Conservation (phyloP, 2,329 filamentous ascomycete species). For the Aspergillus phoenicis region DNA sequence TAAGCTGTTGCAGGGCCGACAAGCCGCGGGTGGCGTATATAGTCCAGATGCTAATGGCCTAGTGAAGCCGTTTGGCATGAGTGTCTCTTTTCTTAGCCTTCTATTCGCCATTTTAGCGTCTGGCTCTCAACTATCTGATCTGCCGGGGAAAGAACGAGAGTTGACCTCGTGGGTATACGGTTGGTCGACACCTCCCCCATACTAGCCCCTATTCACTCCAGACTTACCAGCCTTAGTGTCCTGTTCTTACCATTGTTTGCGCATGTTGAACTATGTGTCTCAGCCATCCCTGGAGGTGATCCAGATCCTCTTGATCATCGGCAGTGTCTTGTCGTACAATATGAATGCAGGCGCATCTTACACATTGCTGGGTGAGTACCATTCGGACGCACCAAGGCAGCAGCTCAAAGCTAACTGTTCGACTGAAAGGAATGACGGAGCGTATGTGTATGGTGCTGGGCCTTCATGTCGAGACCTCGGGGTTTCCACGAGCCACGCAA, state of each 20-base stretch:
- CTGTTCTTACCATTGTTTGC: conserved; percentile 65
- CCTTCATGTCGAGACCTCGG: conserved; percentile 57
- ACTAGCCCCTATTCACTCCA: conserved; percentile 3
- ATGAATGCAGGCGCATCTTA: conserved; percentile 68
- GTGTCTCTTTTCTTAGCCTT: conserved; percentile 60
- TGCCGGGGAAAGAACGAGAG: conserved; percentile 60
- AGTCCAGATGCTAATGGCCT: conserved; percentile 50
- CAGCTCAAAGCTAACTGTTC: conserved; percentile 8
- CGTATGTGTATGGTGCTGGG: conserved; percentile 60
- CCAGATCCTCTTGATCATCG: conserved; percentile 63
- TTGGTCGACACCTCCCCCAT: conserved; percentile 33
- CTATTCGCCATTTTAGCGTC: conserved; percentile 64
- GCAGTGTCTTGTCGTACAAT: conserved; percentile 64
- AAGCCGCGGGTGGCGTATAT: conserved; percentile 44
- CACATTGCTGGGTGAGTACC: conserved; percentile 56
- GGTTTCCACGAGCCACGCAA: conserved; percentile 49
- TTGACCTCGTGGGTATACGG: conserved; percentile 66
- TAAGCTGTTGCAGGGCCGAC: conserved; percentile 55
- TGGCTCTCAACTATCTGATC: conserved; percentile 61
- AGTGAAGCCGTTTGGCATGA: conserved; percentile 60
- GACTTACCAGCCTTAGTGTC: conserved; percentile 51
- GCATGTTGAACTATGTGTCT: conserved; percentile 66
- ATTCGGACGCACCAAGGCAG: neutral
- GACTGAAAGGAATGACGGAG: conserved; percentile 33
- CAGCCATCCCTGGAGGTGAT: conserved; percentile 63